Percentiles rank a stretch among this genome's conserved stretches.
These are phyloP conservation scores for Fonsecaea pugnacius DNA, from an alignment of 2,329 filamentous ascomycete species.

Conservation along the genomic window DNA sequence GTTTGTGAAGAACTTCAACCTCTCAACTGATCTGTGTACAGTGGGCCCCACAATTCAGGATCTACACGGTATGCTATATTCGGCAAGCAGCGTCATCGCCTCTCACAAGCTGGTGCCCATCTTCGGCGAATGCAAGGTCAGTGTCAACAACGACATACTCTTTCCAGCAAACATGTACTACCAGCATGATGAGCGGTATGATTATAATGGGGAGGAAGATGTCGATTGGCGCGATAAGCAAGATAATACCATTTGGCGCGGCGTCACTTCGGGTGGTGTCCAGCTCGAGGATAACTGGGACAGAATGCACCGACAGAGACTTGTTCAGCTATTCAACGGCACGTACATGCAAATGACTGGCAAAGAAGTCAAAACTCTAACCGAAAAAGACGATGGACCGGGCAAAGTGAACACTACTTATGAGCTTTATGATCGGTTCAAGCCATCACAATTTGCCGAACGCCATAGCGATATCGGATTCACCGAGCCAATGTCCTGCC, in stretches of 20 bases:
- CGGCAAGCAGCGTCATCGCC: slow-evolving; percentile 61
- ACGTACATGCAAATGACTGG: slow-evolving; percentile 39
- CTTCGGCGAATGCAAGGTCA: slow-evolving; percentile 71
- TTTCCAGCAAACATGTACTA: slow-evolving; percentile 72
- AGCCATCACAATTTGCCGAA: slow-evolving; percentile 41
- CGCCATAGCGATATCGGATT: slow-evolving; percentile 47
- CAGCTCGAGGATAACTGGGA: slow-evolving; percentile 52
- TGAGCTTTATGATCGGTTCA: slow-evolving; percentile 38
- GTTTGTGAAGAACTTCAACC: slow-evolving; percentile 65
- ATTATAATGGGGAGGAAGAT: slow-evolving; percentile 61
- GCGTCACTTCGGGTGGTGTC: slow-evolving; percentile 65
- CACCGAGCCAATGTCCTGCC: slow-evolving; percentile 44
- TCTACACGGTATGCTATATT: slow-evolving; percentile 68
- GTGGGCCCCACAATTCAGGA: slow-evolving; percentile 67
- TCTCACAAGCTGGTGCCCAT: slow-evolving; percentile 66
- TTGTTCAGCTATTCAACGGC: slow-evolving; percentile 44
- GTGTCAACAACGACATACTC: slow-evolving; percentile 71
- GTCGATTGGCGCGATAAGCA: slow-evolving; percentile 63
- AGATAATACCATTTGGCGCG: slow-evolving; percentile 65
- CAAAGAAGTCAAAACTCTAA: slow-evolving; percentile 40
- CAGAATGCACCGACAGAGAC: slow-evolving; percentile 46
- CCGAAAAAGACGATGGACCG: slow-evolving; percentile 33
- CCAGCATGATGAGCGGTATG: slow-evolving; percentile 62
- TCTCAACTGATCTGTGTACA: slow-evolving; percentile 66
- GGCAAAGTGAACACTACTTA: slow-evolving; percentile 35